Evolutionary conservation across 192 early-diverging fungal genomes (phyloP).

Genomic region (Phycomyces nitens): DNA sequence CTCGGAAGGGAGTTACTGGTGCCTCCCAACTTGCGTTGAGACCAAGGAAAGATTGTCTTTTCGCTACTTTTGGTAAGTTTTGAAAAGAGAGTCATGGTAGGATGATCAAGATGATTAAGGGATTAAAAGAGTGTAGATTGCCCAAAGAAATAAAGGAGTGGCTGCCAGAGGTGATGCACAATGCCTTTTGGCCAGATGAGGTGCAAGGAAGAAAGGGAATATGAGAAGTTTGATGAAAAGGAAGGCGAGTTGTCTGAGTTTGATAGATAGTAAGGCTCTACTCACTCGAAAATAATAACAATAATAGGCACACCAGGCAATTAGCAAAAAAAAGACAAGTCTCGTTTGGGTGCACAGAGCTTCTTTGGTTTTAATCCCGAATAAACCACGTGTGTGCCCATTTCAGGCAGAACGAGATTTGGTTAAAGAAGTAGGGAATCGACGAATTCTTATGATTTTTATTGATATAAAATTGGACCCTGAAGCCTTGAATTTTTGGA

Average conservation of each 20-base stretch:
- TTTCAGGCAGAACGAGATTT: slow-evolving; percentile 1
- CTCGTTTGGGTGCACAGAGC: neutral
- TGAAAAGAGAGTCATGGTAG: slow-evolving; percentile 20
- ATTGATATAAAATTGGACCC: too few relatives aligned
- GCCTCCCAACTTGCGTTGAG: slow-evolving; percentile 17
- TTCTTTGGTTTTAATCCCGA: neutral
- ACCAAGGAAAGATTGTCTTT: slow-evolving; percentile 24
- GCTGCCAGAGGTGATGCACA: too few relatives aligned
- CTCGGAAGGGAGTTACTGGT: slow-evolving; percentile 15
- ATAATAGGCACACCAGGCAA: neutral
- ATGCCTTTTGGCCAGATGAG: too few relatives aligned
- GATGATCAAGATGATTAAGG: neutral
- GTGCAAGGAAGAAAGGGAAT: too few relatives aligned
- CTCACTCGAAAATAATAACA: neutral
- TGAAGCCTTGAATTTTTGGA: too few relatives aligned
- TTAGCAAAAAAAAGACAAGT: slow-evolving; percentile 3
- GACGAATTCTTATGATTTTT: neutral
- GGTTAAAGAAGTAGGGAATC: neutral
- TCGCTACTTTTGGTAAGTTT: slow-evolving; percentile 20
- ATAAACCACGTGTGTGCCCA: neutral
- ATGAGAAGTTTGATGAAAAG: too few relatives aligned
- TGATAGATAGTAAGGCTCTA: neutral
- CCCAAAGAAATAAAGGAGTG: too few relatives aligned
- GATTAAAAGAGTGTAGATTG: neutral
- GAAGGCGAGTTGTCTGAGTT: neutral